Conservation (phyloP, 768 basidiomycete species). For the Mycena floridula region DNA sequence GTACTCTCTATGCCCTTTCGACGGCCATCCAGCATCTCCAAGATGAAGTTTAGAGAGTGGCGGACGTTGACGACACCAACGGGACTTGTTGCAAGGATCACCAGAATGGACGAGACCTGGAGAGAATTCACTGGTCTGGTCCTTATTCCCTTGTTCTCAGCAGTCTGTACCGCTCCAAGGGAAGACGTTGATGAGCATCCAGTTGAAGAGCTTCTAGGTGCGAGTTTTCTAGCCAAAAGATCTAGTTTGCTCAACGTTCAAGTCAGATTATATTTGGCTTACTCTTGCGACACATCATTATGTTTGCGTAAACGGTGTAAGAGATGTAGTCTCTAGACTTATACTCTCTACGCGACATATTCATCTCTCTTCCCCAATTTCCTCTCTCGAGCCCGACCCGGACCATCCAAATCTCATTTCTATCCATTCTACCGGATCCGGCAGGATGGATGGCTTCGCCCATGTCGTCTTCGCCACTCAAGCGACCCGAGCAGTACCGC, state of each 20-base stretch:
- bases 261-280: constrained; percentile 62
- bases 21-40: constrained; percentile 19
- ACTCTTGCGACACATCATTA: constrained; percentile 68
- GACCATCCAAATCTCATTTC: constrained; percentile 25
- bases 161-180: constrained; percentile 61
- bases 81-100: constrained; percentile 29
- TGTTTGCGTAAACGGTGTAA: constrained; percentile 52
- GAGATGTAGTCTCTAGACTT: constrained; percentile 51
- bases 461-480: constrained; percentile 73
- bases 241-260: background rate
- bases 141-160: constrained; percentile 63
- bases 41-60: constrained; percentile 48
- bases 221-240: constrained; percentile 11
- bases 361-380: constrained; percentile 49
- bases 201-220: constrained; percentile 60
- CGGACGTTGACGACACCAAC: constrained; percentile 32
- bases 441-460: constrained; percentile 43
- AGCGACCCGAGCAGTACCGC: constrained; percentile 52
- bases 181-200: constrained; percentile 53
- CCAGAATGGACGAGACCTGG: constrained; percentile 48
- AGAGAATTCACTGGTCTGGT: constrained; percentile 44
- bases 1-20: constrained; percentile 37
- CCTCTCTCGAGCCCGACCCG: constrained; percentile 34
- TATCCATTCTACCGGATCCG: constrained; percentile 24
- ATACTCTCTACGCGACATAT: constrained; percentile 38